These are phyloP conservation scores for Penicillium sp. DNA, from an alignment of 2,329 filamentous ascomycete species.

Conservation along the genomic window DNA sequence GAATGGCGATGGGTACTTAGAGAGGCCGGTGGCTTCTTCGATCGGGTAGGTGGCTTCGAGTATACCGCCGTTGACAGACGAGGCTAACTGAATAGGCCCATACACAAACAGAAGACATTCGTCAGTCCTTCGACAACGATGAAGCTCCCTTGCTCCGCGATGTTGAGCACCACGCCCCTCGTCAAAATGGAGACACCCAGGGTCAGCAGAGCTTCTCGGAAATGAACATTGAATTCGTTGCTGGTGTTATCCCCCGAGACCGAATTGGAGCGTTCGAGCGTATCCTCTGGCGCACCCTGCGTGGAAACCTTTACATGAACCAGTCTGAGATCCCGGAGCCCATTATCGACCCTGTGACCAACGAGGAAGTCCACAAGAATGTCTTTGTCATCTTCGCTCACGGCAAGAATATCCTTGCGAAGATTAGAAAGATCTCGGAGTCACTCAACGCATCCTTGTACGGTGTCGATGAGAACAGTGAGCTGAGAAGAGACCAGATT, in stretches of 20 bases:
- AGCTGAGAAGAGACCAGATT: slow-evolving; percentile 87
- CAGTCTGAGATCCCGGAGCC: slow-evolving; percentile 95
- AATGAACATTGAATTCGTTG: slow-evolving; percentile 98
- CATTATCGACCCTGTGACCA: slow-evolving; percentile 81
- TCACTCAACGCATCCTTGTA: slow-evolving; percentile 93
- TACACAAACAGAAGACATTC: slow-evolving; percentile 92
- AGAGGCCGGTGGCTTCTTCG: slow-evolving; percentile 95
- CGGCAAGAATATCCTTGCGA: slow-evolving; percentile 93
- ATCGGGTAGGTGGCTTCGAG: slow-evolving; percentile 47
- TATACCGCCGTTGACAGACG: not conserved
- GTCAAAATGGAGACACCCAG: slow-evolving; percentile 53
- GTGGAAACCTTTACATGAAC: slow-evolving; percentile 99
- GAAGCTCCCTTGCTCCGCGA: slow-evolving; percentile 90
- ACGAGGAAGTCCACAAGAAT: slow-evolving; percentile 89
- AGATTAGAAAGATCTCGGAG: slow-evolving; percentile 98
- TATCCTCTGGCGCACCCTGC: slow-evolving; percentile 92
- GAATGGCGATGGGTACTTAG: slow-evolving; percentile 98
- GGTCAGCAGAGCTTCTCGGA: slow-evolving; percentile 82
- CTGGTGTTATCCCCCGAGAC: slow-evolving; percentile 87
- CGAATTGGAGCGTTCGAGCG: slow-evolving; percentile 91
- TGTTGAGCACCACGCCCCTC: slow-evolving; percentile 67
- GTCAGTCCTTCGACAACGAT: slow-evolving; percentile 74
- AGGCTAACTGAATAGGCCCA: slow-evolving; percentile 52
- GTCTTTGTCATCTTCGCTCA: slow-evolving; percentile 99
- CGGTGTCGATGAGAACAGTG: slow-evolving; percentile 93